phyloP scores from a whole-genome alignment of 257 asterid genomes.

The Solanum appendiculatum region DNA sequence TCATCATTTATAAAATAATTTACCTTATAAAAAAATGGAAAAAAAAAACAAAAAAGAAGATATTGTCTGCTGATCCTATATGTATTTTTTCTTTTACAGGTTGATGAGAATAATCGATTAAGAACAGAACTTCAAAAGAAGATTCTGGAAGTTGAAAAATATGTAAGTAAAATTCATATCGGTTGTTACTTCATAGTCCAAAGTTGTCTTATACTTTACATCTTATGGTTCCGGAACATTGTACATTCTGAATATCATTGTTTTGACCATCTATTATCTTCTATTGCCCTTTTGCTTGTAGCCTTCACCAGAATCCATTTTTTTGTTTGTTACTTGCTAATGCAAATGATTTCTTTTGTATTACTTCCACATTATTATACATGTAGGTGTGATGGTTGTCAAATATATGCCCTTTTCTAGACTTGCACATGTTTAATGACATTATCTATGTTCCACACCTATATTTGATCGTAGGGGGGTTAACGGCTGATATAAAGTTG shows the following conservation, averaged over 20 bases:
- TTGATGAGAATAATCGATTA: conserved; percentile 82
- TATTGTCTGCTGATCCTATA: neutral
- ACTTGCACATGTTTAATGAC: neutral
- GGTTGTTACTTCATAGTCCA: conserved; percentile 2
- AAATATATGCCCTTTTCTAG: neutral
- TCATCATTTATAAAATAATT: neutral
- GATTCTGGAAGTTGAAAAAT: conserved; percentile 60
- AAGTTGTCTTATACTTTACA: neutral
- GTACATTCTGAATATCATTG: neutral
- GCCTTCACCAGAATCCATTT: neutral
- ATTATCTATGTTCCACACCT: neutral
- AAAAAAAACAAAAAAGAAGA: neutral
- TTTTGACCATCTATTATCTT: neutral
- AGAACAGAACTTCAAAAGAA: conserved; percentile 73
- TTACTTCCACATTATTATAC: neutral
- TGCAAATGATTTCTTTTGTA: neutral
- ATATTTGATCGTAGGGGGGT: neutral
- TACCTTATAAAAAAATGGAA: neutral
- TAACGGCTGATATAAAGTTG: neutral
- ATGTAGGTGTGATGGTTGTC: neutral
- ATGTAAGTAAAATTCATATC: conserved; percentile 39
- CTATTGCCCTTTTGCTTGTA: neutral
- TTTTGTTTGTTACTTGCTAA: neutral
- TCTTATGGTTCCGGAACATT: neutral
- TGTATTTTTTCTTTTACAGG: conserved; percentile 32